Base-by-base conservation (phyloP, 306 rosid species). In the Lathyrus tuberosus region DNA sequence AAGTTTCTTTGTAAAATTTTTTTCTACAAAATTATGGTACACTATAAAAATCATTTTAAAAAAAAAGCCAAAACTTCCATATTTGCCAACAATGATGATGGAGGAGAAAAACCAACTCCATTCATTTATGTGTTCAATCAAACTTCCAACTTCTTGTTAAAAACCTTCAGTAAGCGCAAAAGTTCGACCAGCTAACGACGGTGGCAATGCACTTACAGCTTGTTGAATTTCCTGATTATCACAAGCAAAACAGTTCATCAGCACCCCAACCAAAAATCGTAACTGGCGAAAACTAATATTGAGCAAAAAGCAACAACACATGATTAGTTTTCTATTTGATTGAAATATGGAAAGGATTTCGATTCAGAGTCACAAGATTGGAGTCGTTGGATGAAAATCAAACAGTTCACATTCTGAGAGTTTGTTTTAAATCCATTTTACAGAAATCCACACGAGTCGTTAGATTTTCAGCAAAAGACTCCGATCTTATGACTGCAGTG, bases 121-220 rank as follows among this genome's bases (percentile, higher is more conserved):
- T 11, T 71, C 64, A 69, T n/a, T 6, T 10, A 20, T 17, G 69
- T 5, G 17, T 62, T 54, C 35, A 63, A 51, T 12, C 46, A 44
- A 74, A 38, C 47, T 62, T 75, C 15, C 41, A 52, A 37, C 43
- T 54, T 30, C 37, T 70, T 38, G 51, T 87, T 75, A 91, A 74
- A 92, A 84, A 54, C 96, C 98, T 78, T 91, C 95, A 0, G 95
- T 88, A 53, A 91, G 95, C 0, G 96, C 96, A 62, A 60, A 81
- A 69, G 86, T 86, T 70, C 96, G 89, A 18, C 95, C 92, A 1
- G 88, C 86, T 65, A 92, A 86, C 22, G 89, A 71, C 1, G 88
- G 71, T 33, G 92, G 96, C 76, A 91, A 42, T 2, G 80, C 79
- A 3, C 76, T 57, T 18, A 91, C 67, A 61, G 99, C 96, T 83